Evolutionary conservation across 176 grass and related monocot genomes (phyloP).

Genomic region (Eragrostis curvula): DNA sequence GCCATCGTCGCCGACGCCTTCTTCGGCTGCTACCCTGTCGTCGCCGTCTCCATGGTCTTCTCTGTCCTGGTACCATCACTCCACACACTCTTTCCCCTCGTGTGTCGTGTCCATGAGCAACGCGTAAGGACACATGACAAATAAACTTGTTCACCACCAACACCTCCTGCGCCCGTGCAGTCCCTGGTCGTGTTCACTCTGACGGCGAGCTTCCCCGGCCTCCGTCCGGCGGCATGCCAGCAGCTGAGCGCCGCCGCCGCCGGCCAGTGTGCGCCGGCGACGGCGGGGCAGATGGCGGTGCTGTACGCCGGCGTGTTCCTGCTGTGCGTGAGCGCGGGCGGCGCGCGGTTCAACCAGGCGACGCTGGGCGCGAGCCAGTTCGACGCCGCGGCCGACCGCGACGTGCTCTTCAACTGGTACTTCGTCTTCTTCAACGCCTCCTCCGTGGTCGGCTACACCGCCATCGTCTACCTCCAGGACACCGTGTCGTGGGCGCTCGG

Average conservation of each 20-base stretch:
- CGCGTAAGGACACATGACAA: too few species aligned
- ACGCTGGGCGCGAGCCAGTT: slow-evolving; percentile 87
- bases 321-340: slow-evolving; percentile 59
- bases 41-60: slow-evolving; percentile 50
- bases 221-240: not conserved
- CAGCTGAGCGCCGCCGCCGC: slow-evolving; percentile 24
- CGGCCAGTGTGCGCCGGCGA: slow-evolving; percentile 49
- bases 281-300: slow-evolving; percentile 45
- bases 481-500: slow-evolving; percentile 61
- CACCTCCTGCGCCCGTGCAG: slow-evolving; percentile 15
- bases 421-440: slow-evolving; percentile 65
- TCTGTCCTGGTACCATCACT: slow-evolving; percentile 37
- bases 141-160: not conserved
- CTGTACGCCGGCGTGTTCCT: slow-evolving; percentile 57
- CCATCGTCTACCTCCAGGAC: slow-evolving; percentile 75
- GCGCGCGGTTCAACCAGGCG: slow-evolving; percentile 67
- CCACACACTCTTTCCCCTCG: not conserved
- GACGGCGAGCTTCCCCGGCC: slow-evolving; percentile 38
- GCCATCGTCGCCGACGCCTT: slow-evolving; percentile 78
- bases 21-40: slow-evolving; percentile 67
- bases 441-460: slow-evolving; percentile 54
- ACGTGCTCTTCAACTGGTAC: slow-evolving; percentile 86
- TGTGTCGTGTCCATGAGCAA: too few species aligned
- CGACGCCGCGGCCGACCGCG: slow-evolving; percentile 48
- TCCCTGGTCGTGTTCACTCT: slow-evolving; percentile 65